phyloP scores from a whole-genome alignment of 148 eudicot species.

The Vaccinium myrtillus region DNA sequence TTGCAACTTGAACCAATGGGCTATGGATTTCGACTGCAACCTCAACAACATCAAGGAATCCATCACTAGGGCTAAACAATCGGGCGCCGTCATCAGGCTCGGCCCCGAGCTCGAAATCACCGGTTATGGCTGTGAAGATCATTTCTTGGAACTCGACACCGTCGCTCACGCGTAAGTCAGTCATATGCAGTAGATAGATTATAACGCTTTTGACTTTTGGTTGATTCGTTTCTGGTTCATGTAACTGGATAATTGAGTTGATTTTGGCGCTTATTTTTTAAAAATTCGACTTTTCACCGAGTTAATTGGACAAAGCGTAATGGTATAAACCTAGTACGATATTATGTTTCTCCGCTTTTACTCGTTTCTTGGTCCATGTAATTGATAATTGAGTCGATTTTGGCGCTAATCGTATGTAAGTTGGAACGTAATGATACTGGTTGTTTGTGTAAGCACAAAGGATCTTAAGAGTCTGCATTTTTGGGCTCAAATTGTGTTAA shows the following conservation, averaged over 20 bases:
- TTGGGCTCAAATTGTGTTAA: too few relatives aligned
- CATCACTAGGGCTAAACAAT: slow-evolving; percentile 54
- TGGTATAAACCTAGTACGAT: too few relatives aligned
- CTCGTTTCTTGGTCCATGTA: too few relatives aligned
- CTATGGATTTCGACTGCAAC: slow-evolving; percentile 92
- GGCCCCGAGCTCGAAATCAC: slow-evolving; percentile 99
- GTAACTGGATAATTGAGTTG: neutral
- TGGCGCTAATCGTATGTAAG: neutral
- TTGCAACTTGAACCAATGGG: slow-evolving; percentile 98
- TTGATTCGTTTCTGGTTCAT: neutral
- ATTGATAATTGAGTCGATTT: neutral
- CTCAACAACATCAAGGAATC: slow-evolving; percentile 76
- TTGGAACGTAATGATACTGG: too few relatives aligned
- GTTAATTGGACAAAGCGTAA: neutral
- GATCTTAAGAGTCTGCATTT: too few relatives aligned
- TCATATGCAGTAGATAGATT: neutral
- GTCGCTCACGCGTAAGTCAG: slow-evolving; percentile 66
- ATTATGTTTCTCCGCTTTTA: too few relatives aligned
- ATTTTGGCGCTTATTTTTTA: neutral
- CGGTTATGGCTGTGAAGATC: slow-evolving; percentile 98
- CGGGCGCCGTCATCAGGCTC: slow-evolving; percentile 78
- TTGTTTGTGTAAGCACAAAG: too few relatives aligned
- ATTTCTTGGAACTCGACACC: slow-evolving; percentile 88
- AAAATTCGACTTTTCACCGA: neutral
- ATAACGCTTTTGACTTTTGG: neutral